Base-by-base conservation (phyloP, 75 land plant genomes). In the Azolla pinnata region DNA sequence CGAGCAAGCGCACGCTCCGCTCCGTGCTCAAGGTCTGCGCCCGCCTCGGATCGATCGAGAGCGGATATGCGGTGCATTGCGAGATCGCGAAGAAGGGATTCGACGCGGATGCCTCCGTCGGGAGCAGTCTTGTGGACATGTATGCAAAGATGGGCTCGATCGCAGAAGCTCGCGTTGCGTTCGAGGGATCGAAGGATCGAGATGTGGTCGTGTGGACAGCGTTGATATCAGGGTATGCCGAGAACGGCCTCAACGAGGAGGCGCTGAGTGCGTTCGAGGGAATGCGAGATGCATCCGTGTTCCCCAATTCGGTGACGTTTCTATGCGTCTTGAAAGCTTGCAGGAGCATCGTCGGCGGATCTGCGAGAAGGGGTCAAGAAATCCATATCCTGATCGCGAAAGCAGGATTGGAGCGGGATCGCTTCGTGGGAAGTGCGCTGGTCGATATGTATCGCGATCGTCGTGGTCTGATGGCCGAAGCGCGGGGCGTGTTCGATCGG, bases 361-460 rank as follows among this genome's bases (percentile, higher is more conserved):
- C n/a, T n/a, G 10, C 40, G 24, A 14, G 12, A 23, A 28, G 12
- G 25, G 67, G 67, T 17, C 54, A 26, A 8, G 32, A 18, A 9
- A 29, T 65, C 3, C 49, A 65, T 27, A 12, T n/a, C 14, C 21
- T 23, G 27, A 29, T 57, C n/a, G 17, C 30, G 20, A 33, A 29
- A 27, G 31, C 19, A 5, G 60, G 49, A 16, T 19, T 57, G 17
- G 23, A 31, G 25, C 14, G 14, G 1, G 64, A 64, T 57, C 31
- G n/a, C 0, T 14, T 65, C 16, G 45, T 65, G 19, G 23, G 20
- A n/a, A 60, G 20, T 44, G 64, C 63, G n/a, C 31, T 65, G 50
- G 58, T 65, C 12, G 67, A 59, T 29, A 59, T 65, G 67, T 65
- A 57, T 57, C 49, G 63, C 20, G 58, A 65, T 27, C 40, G 60